These are phyloP conservation scores for Russula emetica DNA, from an alignment of 768 basidiomycete genomes.

Conservation along the genomic window DNA sequence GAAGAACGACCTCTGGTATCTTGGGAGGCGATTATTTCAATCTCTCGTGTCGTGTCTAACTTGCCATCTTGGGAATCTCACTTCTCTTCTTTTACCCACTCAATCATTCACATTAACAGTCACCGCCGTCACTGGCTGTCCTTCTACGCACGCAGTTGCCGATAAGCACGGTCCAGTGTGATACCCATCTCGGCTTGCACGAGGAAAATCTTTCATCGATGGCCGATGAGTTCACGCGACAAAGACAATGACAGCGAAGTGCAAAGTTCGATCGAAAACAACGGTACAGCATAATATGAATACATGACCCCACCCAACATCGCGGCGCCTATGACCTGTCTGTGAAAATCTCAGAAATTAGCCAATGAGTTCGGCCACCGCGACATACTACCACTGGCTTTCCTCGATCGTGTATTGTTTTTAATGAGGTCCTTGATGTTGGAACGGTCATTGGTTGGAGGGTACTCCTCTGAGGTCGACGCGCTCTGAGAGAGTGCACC, in stretches of 20 bases:
- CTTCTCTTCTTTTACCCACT: background rate
- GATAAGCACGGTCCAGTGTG: background rate
- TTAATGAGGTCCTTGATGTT: background rate
- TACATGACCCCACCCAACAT: background rate
- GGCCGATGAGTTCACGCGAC: background rate
- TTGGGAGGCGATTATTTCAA: too few relatives aligned
- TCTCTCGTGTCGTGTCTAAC: background rate
- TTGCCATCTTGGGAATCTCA: background rate
- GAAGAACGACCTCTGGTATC: background rate
- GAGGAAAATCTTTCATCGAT: background rate
- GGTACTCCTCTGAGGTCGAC: conserved; percentile 4
- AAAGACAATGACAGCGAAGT: background rate
- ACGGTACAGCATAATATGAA: background rate
- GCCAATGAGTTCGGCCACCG: background rate
- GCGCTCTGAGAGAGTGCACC: conserved; percentile 10
- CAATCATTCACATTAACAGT: background rate
- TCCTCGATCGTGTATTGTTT: background rate
- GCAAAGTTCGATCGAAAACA: background rate
- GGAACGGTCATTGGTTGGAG: background rate
- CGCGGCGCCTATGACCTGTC: background rate
- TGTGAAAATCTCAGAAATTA: background rate
- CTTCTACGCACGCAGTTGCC: background rate
- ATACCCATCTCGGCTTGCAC: background rate
- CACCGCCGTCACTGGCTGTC: background rate
- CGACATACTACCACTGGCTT: background rate